phyloP scores from a whole-genome alignment of 1,139 yeast species.

The Hanseniaspora uvarum region DNA sequence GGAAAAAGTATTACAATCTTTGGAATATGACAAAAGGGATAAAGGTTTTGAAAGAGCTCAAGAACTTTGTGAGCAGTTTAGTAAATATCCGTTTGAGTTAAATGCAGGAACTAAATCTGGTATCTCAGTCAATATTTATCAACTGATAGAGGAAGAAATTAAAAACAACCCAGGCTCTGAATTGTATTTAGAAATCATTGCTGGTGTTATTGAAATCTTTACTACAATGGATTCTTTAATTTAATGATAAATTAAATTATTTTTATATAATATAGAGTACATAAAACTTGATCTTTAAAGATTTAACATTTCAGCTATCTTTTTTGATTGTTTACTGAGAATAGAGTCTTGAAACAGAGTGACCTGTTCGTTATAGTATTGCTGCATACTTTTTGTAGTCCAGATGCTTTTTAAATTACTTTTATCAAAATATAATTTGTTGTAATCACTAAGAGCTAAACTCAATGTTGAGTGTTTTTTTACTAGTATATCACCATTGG shows the following conservation, averaged over 20 bases:
- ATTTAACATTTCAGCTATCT: not conserved
- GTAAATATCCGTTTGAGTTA: constrained; percentile 72
- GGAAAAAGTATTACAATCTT: constrained; percentile 71
- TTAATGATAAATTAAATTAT: constrained; percentile 20
- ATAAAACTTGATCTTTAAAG: not conserved
- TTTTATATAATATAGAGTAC: not conserved
- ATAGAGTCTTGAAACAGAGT: not conserved
- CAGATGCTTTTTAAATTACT: constrained; percentile 20
- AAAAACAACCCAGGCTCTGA: constrained; percentile 48
- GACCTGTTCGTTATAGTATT: constrained; percentile 23
- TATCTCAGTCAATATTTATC: constrained; percentile 64
- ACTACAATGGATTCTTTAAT: constrained; percentile 41
- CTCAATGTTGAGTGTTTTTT: not conserved
- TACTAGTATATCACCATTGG: constrained; percentile 47
- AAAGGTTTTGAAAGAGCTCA: constrained; percentile 89
- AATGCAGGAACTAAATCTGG: constrained; percentile 53
- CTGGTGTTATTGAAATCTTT: constrained; percentile 60
- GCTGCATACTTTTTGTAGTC: constrained; percentile 20
- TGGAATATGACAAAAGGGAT: constrained; percentile 84
- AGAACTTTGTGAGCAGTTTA: constrained; percentile 68
- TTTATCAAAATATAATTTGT: constrained; percentile 12
- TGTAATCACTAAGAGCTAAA: constrained; percentile 16
- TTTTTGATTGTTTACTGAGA: not conserved
- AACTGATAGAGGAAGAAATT: constrained; percentile 58
- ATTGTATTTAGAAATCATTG: constrained; percentile 74